A percentile compares a stretch with the other conserved stretches of the same genome.
phyloP scores from a whole-genome alignment of 2,329 filamentous ascomycete species.

The Colletotrichum sp. region DNA sequence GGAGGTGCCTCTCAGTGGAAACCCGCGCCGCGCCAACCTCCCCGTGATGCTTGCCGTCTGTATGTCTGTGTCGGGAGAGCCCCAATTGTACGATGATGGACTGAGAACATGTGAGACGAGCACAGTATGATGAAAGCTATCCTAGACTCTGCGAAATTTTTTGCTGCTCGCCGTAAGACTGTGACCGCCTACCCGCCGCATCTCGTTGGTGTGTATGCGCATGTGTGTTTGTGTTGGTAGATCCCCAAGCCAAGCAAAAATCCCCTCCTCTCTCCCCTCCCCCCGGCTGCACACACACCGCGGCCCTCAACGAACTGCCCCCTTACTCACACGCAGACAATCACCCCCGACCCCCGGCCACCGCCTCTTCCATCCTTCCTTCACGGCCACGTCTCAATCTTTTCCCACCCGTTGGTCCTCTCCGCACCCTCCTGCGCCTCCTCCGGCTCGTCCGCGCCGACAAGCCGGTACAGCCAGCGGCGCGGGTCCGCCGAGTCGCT shows the following conservation, averaged over 20 bases:
- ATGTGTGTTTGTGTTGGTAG: not conserved
- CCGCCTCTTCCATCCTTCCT: not conserved
- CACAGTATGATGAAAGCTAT: not conserved
- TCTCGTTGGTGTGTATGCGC: not conserved
- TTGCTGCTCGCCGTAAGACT: not conserved
- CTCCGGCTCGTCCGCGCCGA: slow-evolving; percentile 40
- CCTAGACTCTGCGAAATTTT: not conserved
- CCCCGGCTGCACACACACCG: not conserved
- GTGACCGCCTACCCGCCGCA: not conserved
- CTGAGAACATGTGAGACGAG: not conserved
- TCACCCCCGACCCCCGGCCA: not conserved
- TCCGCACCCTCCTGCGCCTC: slow-evolving; percentile 36
- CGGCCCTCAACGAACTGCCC: not conserved
- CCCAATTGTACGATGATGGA: slow-evolving; percentile 1
- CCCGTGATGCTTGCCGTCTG: not conserved
- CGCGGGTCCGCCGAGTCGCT: slow-evolving; percentile 66
- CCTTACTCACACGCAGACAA: not conserved
- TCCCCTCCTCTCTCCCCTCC: not conserved
- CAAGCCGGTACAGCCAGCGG: slow-evolving; percentile 72
- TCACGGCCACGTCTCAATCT: slow-evolving; percentile 73
- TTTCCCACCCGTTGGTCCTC: slow-evolving; percentile 58
- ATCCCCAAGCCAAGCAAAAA: not conserved
- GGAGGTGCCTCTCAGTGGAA: not conserved
- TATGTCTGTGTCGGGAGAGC: not conserved
- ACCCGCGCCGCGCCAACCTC: not conserved